Evolutionary conservation across 306 rosid genomes (phyloP).

Genomic region (Astragalus glycyphyllos): DNA sequence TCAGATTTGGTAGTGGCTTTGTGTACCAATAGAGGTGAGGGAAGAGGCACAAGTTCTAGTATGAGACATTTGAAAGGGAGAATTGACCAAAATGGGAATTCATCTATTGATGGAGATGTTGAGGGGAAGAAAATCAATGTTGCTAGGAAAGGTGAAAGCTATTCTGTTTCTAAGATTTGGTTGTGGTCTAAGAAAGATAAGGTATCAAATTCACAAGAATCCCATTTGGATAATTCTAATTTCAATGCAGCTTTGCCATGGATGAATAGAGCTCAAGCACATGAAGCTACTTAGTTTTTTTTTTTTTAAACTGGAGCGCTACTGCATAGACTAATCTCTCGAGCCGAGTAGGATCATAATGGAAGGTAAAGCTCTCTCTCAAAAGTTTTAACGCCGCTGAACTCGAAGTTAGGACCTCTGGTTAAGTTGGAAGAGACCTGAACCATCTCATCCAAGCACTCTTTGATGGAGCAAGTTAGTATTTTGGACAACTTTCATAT

Average conservation of each 20-base stretch:
- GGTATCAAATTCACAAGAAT: constrained; percentile 58
- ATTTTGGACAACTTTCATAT: constrained; percentile 35
- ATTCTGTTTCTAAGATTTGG: constrained; percentile 94
- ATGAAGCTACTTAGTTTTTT: constrained; percentile 42
- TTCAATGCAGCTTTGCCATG: constrained; percentile 57
- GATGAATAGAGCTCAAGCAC: constrained; percentile 58
- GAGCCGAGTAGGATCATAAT: no score
- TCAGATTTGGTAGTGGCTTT: constrained; percentile 83
- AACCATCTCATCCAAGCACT: no score
- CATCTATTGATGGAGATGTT: constrained; percentile 55
- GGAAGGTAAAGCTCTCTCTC: no score
- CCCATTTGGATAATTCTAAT: constrained; percentile 54
- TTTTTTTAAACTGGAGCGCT: no score
- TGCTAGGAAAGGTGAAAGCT: constrained; percentile 87
- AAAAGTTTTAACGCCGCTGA: no score
- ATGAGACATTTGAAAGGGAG: constrained; percentile 69
- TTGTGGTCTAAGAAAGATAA: constrained; percentile 85
- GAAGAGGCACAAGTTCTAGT: constrained; percentile 42
- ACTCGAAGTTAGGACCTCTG: no score
- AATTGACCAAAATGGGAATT: constrained; percentile 55
- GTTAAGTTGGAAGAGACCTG: no score
- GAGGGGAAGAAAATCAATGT: constrained; percentile 71
- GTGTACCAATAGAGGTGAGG: constrained; percentile 53
- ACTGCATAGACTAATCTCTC: no score
- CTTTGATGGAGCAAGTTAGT: not conserved